These are phyloP conservation scores for Aureobasidium pullulans DNA, from an alignment of 2,329 filamentous ascomycete genomes.

Conservation along the genomic window DNA sequence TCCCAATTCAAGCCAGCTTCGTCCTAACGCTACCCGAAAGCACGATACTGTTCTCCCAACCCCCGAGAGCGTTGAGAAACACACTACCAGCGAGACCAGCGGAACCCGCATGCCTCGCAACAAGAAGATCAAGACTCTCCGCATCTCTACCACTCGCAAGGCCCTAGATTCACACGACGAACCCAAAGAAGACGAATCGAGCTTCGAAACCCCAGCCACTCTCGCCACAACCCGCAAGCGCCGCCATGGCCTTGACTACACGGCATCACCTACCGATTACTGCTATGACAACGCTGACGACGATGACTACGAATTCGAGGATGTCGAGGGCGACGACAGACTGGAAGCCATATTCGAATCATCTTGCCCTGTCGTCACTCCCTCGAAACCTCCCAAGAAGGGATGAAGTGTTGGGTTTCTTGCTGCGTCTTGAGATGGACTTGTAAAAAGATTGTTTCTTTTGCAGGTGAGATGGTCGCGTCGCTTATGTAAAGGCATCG, in stretches of 20 bases:
- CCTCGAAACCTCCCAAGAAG: background rate
- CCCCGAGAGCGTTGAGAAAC: background rate
- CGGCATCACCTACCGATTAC: background rate
- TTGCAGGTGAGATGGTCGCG: background rate
- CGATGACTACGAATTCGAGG: background rate
- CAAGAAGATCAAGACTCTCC: no score
- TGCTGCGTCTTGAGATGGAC: background rate
- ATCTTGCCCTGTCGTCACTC: background rate
- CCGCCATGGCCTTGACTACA: background rate
- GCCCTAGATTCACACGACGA: background rate
- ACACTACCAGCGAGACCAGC: no score
- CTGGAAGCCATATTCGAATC: background rate
- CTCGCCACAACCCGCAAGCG: background rate
- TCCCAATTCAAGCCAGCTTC: background rate
- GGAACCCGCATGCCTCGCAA: no score
- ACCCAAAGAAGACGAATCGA: no score
- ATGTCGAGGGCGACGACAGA: background rate
- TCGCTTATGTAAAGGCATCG: background rate
- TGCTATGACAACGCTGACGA: background rate
- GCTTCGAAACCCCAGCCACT: background rate
- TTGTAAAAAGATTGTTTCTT: background rate
- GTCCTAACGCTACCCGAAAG: no score
- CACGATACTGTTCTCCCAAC: background rate
- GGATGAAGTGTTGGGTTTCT: background rate
- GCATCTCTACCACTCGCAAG: background rate